Evolutionary conservation across 176 grass and related monocot species (phyloP).

Genomic region (Bolboschoenus planiculmis): DNA sequence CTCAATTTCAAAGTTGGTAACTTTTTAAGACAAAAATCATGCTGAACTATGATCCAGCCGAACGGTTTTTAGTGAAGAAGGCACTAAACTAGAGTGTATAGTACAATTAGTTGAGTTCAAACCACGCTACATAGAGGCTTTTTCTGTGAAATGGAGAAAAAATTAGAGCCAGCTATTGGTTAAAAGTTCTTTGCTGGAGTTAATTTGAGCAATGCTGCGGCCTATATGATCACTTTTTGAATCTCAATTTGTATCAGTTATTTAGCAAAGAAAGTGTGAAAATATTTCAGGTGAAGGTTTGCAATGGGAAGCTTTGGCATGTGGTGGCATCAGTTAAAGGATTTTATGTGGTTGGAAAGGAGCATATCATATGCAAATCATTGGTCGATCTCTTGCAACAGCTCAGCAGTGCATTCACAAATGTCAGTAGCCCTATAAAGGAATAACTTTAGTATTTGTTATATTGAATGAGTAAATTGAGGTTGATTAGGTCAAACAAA

Average conservation of each 20-base stretch:
- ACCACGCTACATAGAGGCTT: background rate
- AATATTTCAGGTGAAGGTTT: constrained; percentile 76
- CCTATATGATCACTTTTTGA: background rate
- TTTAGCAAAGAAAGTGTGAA: background rate
- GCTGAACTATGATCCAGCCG: background rate
- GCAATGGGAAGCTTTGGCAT: constrained; percentile 84
- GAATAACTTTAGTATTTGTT: background rate
- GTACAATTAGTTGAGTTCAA: background rate
- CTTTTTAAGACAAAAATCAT: too few relatives aligned
- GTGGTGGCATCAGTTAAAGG: constrained; percentile 70
- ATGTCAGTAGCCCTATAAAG: constrained; percentile 39
- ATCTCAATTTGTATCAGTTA: background rate
- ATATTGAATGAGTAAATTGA: background rate
- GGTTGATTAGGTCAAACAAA: background rate
- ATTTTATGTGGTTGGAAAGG: constrained; percentile 73
- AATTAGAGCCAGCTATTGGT: background rate
- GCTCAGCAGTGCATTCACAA: constrained; percentile 91
- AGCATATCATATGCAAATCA: constrained; percentile 42
- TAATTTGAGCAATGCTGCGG: background rate
- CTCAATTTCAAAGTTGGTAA: background rate
- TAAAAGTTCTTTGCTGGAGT: background rate
- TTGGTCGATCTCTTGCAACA: constrained; percentile 81
- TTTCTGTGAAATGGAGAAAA: background rate
- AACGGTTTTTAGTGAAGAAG: background rate
- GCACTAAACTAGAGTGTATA: background rate